Conservation (phyloP, 2,329 filamentous ascomycete species). For the Diaporthe velutina region DNA sequence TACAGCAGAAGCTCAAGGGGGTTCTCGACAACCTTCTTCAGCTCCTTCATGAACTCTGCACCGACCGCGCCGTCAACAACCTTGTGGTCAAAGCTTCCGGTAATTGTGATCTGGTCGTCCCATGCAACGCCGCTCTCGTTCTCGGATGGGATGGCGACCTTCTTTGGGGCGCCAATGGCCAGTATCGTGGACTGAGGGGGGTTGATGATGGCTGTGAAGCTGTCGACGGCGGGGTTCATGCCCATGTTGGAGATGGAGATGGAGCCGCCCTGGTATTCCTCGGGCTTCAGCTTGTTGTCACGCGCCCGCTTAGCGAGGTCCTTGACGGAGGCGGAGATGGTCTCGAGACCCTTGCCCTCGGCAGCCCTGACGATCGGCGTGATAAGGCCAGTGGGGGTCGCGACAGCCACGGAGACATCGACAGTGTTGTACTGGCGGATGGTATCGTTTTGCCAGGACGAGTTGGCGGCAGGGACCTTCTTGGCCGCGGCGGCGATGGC, state of each 20-base stretch:
- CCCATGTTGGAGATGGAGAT: slow-evolving; percentile 99
- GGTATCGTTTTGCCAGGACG: slow-evolving; percentile 89
- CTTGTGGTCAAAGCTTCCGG: slow-evolving; percentile 98
- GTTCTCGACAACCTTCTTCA: slow-evolving; percentile 99
- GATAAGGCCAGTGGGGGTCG: slow-evolving; percentile 93
- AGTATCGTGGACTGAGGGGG: slow-evolving; percentile 96
- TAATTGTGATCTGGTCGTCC: slow-evolving; percentile 97
- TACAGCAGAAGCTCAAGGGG: slow-evolving; percentile 94
- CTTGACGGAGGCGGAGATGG: slow-evolving; percentile 92
- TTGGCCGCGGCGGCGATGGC: slow-evolving; percentile 88
- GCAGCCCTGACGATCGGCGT: slow-evolving; percentile 96
- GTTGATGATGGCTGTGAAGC: slow-evolving; percentile 99
- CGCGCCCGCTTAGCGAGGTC: slow-evolving; percentile 96
- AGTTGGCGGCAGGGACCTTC: slow-evolving; percentile 97
- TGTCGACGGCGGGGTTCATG: slow-evolving; percentile 96
- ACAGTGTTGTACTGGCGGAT: slow-evolving; percentile 95
- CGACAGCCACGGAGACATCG: slow-evolving; percentile 95
- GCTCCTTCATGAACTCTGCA: slow-evolving; percentile 94
- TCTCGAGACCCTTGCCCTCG: slow-evolving; percentile 86
- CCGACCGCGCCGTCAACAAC: slow-evolving; percentile 97
- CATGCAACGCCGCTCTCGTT: slow-evolving; percentile 83
- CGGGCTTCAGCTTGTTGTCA: slow-evolving; percentile 98
- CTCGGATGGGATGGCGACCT: slow-evolving; percentile 91
- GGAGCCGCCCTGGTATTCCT: slow-evolving; percentile 98
- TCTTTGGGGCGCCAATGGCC: slow-evolving; percentile 93